Evolutionary conservation across 352 stramenopile species (phyloP).

Genomic region (Phytophthora tubulina): DNA sequence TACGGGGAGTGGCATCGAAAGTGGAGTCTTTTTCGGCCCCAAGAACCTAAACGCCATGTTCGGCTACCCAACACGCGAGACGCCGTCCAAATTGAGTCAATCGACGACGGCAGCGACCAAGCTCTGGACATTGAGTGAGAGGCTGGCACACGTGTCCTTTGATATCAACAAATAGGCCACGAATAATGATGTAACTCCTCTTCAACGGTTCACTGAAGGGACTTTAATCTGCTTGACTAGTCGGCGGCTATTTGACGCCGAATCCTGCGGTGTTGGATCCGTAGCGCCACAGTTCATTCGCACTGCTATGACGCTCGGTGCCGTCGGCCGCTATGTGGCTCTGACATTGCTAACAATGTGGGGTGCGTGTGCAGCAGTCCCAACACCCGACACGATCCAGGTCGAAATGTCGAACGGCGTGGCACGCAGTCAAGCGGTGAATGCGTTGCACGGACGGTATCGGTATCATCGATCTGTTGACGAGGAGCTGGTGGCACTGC

Average conservation of each 20-base stretch:
- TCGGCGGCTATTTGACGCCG: conserved; percentile 22
- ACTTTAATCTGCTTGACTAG: conserved; percentile 25
- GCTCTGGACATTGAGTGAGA: conserved; percentile 59
- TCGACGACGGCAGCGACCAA: conserved; percentile 38
- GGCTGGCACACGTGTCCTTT: conserved; percentile 46
- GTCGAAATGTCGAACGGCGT: conserved; percentile 55
- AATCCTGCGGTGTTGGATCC: conserved; percentile 27
- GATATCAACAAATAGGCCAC: conserved; percentile 32
- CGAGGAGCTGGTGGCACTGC: conserved; percentile 15
- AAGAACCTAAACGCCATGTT: conserved; percentile 49
- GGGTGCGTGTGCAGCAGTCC: conserved; percentile 4
- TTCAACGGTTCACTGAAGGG: conserved; percentile 15
- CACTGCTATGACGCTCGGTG: conserved; percentile 20
- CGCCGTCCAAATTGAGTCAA: conserved; percentile 37
- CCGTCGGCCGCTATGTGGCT: conserved; percentile 20
- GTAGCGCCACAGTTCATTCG: conserved; percentile 2
- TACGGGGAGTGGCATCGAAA: conserved; percentile 27
- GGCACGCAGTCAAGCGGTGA: conserved; percentile 25
- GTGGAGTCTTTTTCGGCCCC: conserved; percentile 41
- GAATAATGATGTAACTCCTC: conserved; percentile 23
- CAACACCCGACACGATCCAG: conserved; percentile 39
- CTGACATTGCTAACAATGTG: conserved; percentile 24
- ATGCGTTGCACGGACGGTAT: conserved; percentile 30
- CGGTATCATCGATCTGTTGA: conserved; percentile 21
- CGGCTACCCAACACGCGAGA: conserved; percentile 47